Percentiles rank a stretch among this genome's conserved stretches.
Evolutionary conservation across 208 protist species (phyloP).

Genomic region (Naegleria fowleri): DNA sequence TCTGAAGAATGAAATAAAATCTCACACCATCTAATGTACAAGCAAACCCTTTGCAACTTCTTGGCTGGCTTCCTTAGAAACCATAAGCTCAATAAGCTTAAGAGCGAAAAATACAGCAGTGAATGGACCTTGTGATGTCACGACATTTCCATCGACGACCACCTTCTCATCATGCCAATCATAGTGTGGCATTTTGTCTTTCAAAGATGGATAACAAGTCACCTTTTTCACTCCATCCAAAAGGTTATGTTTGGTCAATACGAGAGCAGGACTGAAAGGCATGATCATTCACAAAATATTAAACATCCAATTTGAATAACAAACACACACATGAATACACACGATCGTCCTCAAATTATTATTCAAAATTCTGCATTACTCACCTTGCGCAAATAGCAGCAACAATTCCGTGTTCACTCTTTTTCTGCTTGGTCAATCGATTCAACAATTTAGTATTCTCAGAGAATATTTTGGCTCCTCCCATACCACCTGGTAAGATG

Average conservation of each 20-base stretch:
- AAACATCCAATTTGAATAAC: too few relatives aligned
- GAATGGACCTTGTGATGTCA: constrained; percentile 25
- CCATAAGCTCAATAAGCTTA: background rate
- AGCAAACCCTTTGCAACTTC: background rate
- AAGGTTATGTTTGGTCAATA: constrained; percentile 18
- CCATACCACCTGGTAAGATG: constrained; percentile 41
- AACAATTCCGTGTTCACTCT: background rate
- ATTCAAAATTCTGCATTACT: too few relatives aligned
- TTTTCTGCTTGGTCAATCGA: constrained; percentile 30
- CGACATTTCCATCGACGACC: constrained; percentile 10
- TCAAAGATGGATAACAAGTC: constrained; percentile 38
- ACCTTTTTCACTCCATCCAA: constrained; percentile 28
- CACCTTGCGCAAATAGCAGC: constrained; percentile 39
- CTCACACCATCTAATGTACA: background rate
- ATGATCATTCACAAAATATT: too few relatives aligned
- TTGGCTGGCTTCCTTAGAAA: background rate
- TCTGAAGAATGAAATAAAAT: too few relatives aligned
- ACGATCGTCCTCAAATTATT: too few relatives aligned
- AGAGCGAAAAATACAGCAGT: constrained; percentile 2
- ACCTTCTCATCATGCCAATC: background rate
- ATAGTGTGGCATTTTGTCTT: background rate
- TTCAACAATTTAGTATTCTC: constrained; percentile 24
- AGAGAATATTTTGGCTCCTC: constrained; percentile 36
- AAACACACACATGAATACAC: too few relatives aligned
- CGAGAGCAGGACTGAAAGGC: constrained; percentile 35